Evolutionary conservation across 2,329 filamentous ascomycete genomes (phyloP).

Genomic region (Pseudopyricularia javanii): DNA sequence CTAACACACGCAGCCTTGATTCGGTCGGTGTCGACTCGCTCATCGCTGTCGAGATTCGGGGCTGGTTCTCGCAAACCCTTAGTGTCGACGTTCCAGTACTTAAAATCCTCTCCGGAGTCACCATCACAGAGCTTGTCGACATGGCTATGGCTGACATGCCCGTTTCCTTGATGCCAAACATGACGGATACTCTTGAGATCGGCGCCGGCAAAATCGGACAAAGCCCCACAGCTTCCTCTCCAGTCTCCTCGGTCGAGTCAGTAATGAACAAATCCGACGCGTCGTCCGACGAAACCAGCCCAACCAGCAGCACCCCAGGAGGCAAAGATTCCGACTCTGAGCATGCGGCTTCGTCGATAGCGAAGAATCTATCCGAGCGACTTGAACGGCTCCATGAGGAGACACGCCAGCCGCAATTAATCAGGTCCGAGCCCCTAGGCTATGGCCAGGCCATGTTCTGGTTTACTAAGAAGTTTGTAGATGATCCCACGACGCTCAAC

Average conservation of each 20-base stretch:
- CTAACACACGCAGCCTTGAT: not conserved
- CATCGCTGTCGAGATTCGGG: constrained; percentile 21
- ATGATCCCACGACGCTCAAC: constrained; percentile 26
- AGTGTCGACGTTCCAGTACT: constrained; percentile 29
- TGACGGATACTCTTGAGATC: not conserved
- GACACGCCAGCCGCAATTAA: constrained; percentile 14
- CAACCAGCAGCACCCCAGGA: too few species aligned
- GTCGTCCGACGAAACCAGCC: too few species aligned
- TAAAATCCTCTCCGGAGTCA: constrained; percentile 21
- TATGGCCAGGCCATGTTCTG: constrained; percentile 23
- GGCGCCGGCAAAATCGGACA: too few species aligned
- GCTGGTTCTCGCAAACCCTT: constrained; percentile 34
- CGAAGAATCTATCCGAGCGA: too few species aligned
- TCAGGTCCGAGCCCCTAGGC: constrained; percentile 9
- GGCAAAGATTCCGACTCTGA: too few species aligned
- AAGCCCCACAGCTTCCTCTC: too few species aligned
- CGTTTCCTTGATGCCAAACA: too few species aligned
- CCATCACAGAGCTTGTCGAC: not conserved
- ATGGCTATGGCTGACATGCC: not conserved
- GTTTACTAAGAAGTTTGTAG: constrained; percentile 18
- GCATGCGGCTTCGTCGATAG: too few species aligned
- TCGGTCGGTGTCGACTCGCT: constrained; percentile 15
- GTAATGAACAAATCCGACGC: too few species aligned
- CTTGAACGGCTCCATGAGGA: not conserved
- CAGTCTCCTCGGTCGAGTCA: too few species aligned